Evolutionary conservation across 805 yeast species (phyloP).

Genomic region (Yarrowia divulgata): DNA sequence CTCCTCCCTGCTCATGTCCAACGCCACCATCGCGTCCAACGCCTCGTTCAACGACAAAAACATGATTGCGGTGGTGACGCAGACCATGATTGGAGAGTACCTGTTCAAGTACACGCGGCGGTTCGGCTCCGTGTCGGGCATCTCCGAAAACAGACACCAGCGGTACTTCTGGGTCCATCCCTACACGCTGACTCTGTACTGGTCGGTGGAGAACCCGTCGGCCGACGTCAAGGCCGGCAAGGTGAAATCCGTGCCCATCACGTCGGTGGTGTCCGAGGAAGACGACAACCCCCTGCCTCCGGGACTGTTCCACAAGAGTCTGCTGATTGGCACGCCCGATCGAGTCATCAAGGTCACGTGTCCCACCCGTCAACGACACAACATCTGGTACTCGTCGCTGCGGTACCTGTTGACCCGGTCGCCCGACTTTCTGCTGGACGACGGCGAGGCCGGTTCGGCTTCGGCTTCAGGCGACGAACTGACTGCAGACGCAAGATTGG

Average conservation of each 20-base stretch:
- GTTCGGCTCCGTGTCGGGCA: constrained; percentile 65
- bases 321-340: constrained; percentile 72
- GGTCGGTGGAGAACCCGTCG: constrained; percentile 86
- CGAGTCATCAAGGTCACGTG: constrained; percentile 81
- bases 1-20: constrained; percentile 32
- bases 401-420: constrained; percentile 67
- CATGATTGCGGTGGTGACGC: constrained; percentile 86
- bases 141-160: constrained; percentile 84
- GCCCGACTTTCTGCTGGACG: constrained; percentile 44
- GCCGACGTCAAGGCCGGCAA: constrained; percentile 66
- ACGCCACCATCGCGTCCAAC: constrained; percentile 45
- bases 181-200: constrained; percentile 84
- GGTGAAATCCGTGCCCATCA: constrained; percentile 81
- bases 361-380: constrained; percentile 84
- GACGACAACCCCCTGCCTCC: constrained; percentile 90
- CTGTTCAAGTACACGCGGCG: constrained; percentile 83
- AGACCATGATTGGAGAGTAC: constrained; percentile 92
- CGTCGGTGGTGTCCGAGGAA: constrained; percentile 76
- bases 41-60: constrained; percentile 55
- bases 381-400: constrained; percentile 87
- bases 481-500: constrained; percentile 24
- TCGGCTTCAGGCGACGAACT: constrained; percentile 41
- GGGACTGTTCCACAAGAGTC: constrained; percentile 85
- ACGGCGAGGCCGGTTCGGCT: constrained; percentile 43
- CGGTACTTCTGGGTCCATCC: constrained; percentile 98